Evolutionary conservation across 2,329 filamentous ascomycete species (phyloP).

Genomic region (Penicillium sp.): DNA sequence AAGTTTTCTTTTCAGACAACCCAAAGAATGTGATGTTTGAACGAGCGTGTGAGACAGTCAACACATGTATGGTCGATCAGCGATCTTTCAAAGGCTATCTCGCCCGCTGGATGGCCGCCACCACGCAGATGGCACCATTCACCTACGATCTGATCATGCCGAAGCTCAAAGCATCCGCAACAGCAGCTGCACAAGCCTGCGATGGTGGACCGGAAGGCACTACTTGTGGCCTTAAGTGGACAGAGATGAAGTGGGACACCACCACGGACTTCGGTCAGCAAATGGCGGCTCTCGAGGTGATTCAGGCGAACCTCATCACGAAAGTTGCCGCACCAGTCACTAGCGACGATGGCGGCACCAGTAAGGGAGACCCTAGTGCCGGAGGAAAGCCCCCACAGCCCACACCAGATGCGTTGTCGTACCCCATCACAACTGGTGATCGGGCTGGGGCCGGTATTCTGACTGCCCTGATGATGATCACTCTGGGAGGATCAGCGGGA

Average conservation of each 20-base stretch:
- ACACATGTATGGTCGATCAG: constrained; percentile 63
- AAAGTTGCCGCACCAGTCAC: constrained; percentile 34
- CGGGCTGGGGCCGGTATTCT: constrained; percentile 46
- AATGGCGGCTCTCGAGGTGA: constrained; percentile 39
- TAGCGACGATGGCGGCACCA: constrained; percentile 32
- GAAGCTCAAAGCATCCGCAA: constrained; percentile 55
- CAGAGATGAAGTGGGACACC: constrained; percentile 36
- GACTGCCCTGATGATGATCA: constrained; percentile 38
- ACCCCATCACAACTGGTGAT: constrained; percentile 35
- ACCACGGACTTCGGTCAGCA: constrained; percentile 42
- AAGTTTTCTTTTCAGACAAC: constrained; percentile 53
- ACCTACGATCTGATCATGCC: constrained; percentile 54
- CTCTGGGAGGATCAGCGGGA: constrained; percentile 35
- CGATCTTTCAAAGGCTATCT: constrained; percentile 68
- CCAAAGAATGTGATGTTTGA: constrained; percentile 57
- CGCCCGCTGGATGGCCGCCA: constrained; percentile 59
- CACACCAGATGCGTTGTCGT: constrained; percentile 14
- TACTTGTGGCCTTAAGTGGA: constrained; percentile 46
- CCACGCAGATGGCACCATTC: constrained; percentile 60
- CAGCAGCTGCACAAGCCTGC: constrained; percentile 57
- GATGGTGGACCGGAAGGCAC: constrained; percentile 45
- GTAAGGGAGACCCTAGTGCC: constrained; percentile 33
- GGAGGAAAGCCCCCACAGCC: constrained; percentile 18
- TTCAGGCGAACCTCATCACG: constrained; percentile 36
- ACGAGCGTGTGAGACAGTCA: constrained; percentile 57